Conservation (phyloP, 1,284 basidiomycete species). For the Tausonia pullulans region DNA sequence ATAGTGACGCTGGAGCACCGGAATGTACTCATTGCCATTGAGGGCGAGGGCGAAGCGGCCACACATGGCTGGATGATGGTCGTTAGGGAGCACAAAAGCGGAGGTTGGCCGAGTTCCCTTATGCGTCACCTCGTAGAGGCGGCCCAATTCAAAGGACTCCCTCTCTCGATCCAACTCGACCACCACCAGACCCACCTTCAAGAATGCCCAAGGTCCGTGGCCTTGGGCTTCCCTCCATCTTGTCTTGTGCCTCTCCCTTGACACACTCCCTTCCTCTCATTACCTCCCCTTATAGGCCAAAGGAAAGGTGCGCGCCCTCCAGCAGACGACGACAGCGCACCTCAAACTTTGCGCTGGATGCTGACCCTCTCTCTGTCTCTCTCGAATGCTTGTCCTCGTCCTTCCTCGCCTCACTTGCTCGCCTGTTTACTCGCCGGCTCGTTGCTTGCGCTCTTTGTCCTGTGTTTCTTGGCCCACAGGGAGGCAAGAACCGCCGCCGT, state of each 20-base stretch:
- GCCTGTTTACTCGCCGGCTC: neutral
- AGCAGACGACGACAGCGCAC: too few species aligned
- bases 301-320: conserved; percentile 27
- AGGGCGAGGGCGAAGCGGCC: conserved; percentile 7
- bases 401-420: neutral
- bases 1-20: neutral
- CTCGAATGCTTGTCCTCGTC: neutral
- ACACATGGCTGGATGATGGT: neutral
- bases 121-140: neutral
- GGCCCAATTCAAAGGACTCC: neutral
- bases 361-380: neutral
- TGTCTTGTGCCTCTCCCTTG: neutral
- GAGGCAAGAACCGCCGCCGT: conserved; percentile 97
- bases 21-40: neutral
- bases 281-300: conserved; percentile 23
- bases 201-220: conserved; percentile 30
- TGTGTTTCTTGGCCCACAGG: conserved; percentile 42
- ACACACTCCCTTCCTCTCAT: neutral
- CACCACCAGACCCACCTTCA: neutral
- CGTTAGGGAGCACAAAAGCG: neutral
- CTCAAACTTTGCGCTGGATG: too few species aligned
- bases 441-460: too few species aligned
- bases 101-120: neutral
- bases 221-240: neutral
- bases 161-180: neutral